Percentiles rank a stretch among this genome's conserved stretches.
These are phyloP conservation scores for Fraxinus platypoda DNA, from an alignment of 305 asterid species.

Conservation along the genomic window DNA sequence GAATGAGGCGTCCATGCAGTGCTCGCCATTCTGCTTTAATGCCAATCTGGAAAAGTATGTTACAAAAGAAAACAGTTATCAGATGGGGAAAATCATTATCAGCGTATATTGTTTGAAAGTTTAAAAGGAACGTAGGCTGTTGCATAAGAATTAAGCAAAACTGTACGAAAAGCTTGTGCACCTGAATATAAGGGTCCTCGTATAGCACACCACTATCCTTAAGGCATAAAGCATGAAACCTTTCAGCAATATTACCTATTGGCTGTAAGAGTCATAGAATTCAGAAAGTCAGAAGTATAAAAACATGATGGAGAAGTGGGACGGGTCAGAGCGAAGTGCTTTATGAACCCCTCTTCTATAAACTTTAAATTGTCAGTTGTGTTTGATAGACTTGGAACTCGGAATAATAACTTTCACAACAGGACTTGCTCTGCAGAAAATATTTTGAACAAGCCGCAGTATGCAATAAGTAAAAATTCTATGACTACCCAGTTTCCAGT, in stretches of 20 bases:
- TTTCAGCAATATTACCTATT: constrained; percentile 77
- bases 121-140: neutral
- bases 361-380: neutral
- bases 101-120: constrained; percentile 12
- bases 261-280: constrained; percentile 54
- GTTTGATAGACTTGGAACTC: neutral
- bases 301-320: neutral
- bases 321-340: constrained; percentile 7
- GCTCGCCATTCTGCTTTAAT: constrained; percentile 92
- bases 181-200: constrained; percentile 95
- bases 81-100: neutral
- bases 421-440: neutral
- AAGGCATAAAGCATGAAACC: constrained; percentile 72
- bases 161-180: constrained; percentile 27
- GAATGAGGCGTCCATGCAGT: constrained; percentile 79
- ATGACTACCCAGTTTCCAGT: neutral
- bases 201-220: constrained; percentile 93
- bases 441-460: neutral
- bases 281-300: constrained; percentile 21
- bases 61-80: constrained; percentile 21
- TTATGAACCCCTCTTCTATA: neutral
- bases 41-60: constrained; percentile 65
- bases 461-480: neutral
- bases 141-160: constrained; percentile 15
- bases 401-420: neutral